A percentile compares a stretch with the other conserved stretches of the same genome.
These are phyloP conservation scores for Raffaelea arxii DNA, from an alignment of 2,329 filamentous ascomycete genomes.

Conservation along the genomic window DNA sequence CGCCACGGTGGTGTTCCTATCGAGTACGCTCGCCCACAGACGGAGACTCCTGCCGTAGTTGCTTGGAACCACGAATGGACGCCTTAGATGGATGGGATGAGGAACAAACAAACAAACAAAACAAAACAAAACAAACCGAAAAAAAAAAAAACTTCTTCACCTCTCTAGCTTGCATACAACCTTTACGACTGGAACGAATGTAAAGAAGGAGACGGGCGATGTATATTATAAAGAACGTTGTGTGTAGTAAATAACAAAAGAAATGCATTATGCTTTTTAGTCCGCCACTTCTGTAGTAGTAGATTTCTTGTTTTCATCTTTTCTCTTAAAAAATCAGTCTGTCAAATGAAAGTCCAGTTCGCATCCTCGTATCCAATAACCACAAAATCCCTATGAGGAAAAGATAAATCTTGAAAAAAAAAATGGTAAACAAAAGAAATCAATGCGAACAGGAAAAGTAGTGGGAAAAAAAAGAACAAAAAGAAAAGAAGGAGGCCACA, in stretches of 20 bases:
- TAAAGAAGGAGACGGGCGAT: too few relatives aligned
- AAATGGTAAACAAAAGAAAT: not conserved
- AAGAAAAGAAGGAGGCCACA: not conserved
- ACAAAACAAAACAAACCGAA: not conserved
- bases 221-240: too few relatives aligned
- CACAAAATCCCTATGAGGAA: too few relatives aligned
- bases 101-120: not conserved
- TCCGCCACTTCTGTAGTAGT: too few relatives aligned
- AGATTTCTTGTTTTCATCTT: not conserved
- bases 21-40: conserved; percentile 80
- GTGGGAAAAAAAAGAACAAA: not conserved
- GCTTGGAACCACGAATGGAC: conserved; percentile 96
- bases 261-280: too few relatives aligned
- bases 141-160: not conserved
- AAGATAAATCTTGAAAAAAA: not conserved
- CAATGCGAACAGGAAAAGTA: not conserved
- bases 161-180: too few relatives aligned
- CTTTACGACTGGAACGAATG: too few relatives aligned
- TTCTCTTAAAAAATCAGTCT: too few relatives aligned
- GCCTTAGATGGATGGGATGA: conserved; percentile 27
- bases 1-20: conserved; percentile 66
- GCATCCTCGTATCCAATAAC: too few relatives aligned
- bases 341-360: too few relatives aligned
- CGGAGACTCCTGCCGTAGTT: conserved; percentile 65
- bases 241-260: too few relatives aligned